Percentiles rank a stretch among this genome's conserved stretches.
phyloP scores from a whole-genome alignment of 2,329 filamentous ascomycete genomes.

The Epichloe gansuensis region DNA sequence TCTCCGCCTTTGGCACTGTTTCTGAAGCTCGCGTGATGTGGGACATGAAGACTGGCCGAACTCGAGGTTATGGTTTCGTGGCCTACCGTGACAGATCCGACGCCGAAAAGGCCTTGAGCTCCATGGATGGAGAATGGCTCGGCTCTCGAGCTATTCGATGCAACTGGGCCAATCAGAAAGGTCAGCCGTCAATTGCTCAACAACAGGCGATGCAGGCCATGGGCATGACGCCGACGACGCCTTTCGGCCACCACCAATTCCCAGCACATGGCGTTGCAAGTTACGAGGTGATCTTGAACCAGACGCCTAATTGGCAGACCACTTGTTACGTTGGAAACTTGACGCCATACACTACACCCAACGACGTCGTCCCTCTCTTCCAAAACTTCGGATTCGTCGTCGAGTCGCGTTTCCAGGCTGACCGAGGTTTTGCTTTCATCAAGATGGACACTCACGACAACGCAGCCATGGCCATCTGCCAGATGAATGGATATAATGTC shows the following conservation, averaged over 20 bases:
- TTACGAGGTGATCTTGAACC: slow-evolving; percentile 91
- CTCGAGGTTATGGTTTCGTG: slow-evolving; percentile 94
- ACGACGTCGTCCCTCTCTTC: slow-evolving; percentile 93
- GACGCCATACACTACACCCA: slow-evolving; percentile 93
- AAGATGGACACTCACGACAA: slow-evolving; percentile 99
- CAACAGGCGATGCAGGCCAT: slow-evolving; percentile 95
- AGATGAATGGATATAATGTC: slow-evolving; percentile 94
- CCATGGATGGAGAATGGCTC: slow-evolving; percentile 99
- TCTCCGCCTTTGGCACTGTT: slow-evolving; percentile 88
- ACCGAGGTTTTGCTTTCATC: slow-evolving; percentile 95
- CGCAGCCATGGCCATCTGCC: slow-evolving; percentile 95
- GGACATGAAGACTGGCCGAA: slow-evolving; percentile 99
- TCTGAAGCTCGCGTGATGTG: slow-evolving; percentile 99
- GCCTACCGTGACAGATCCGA: slow-evolving; percentile 90
- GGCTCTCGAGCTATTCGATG: slow-evolving; percentile 95
- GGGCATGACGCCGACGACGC: slow-evolving; percentile 95
- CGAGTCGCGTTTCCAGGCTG: slow-evolving; percentile 94
- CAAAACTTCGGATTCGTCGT: slow-evolving; percentile 97
- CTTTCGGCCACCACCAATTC: slow-evolving; percentile 95
- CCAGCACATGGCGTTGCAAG: slow-evolving; percentile 93
- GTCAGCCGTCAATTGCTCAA: slow-evolving; percentile 96
- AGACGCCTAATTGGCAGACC: slow-evolving; percentile 96
- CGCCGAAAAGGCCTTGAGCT: slow-evolving; percentile 89
- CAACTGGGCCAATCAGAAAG: slow-evolving; percentile 99
- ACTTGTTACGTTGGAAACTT: slow-evolving; percentile 97